These are phyloP conservation scores for Tuber magnatum DNA, from an alignment of 495 filamentous ascomycete species.

Conservation along the genomic window DNA sequence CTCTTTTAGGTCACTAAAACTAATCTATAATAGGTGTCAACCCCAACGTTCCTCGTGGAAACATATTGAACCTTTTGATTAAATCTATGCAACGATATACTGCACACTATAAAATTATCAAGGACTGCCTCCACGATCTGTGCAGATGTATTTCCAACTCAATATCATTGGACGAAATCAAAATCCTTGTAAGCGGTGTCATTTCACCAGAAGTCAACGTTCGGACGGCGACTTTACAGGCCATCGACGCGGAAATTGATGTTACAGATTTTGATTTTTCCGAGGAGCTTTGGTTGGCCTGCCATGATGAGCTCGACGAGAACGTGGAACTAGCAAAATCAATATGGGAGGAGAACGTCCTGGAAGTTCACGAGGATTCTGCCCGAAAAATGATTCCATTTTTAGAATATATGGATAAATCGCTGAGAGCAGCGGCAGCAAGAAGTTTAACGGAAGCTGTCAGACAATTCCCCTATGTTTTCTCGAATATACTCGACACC, in stretches of 20 bases:
- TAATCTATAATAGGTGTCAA: constrained; percentile 50
- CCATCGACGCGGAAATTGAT: constrained; percentile 83
- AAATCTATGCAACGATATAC: constrained; percentile 78
- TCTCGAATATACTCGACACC: constrained; percentile 52
- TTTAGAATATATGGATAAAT: constrained; percentile 65
- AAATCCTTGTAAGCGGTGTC: constrained; percentile 60
- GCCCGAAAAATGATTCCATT: constrained; percentile 68
- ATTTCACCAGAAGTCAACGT: constrained; percentile 74
- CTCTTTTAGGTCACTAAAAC: constrained; percentile 1
- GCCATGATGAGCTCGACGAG: constrained; percentile 82
- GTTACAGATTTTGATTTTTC: constrained; percentile 76
- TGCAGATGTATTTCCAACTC: constrained; percentile 71
- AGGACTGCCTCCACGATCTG: constrained; percentile 80
- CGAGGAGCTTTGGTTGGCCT: constrained; percentile 86
- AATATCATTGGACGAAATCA: constrained; percentile 61
- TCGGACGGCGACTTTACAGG: constrained; percentile 78
- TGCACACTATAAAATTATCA: constrained; percentile 88
- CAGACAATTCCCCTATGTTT: constrained; percentile 51
- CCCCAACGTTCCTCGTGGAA: constrained; percentile 62
- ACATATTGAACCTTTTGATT: constrained; percentile 63
- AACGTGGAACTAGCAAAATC: constrained; percentile 73
- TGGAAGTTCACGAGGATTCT: constrained; percentile 58
- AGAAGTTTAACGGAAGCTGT: constrained; percentile 70
- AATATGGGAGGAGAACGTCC: constrained; percentile 90
- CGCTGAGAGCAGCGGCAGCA: constrained; percentile 76